phyloP scores from a whole-genome alignment of 2,329 filamentous ascomycete genomes.

The Fusarium lateritium region DNA sequence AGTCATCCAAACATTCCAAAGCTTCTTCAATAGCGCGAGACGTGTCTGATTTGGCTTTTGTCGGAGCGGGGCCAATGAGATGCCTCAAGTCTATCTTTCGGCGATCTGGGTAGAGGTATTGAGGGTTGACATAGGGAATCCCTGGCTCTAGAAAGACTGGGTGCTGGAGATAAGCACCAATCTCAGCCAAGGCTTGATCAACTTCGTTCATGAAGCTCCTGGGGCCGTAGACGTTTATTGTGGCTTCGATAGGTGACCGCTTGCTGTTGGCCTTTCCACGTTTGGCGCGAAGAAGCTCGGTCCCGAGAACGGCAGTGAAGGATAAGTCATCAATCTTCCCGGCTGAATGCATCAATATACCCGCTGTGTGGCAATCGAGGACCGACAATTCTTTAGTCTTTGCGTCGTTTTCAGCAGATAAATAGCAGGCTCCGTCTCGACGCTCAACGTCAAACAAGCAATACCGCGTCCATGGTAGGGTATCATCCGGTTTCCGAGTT shows the following conservation, averaged over 20 bases:
- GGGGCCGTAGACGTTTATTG: neutral
- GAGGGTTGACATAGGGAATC: neutral
- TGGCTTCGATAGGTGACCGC: accelerated
- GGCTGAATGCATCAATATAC: accelerated
- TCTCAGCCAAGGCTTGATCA: neutral
- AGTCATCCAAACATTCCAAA: neutral
- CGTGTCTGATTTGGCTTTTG: accelerated
- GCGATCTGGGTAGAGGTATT: neutral
- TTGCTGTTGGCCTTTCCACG: neutral
- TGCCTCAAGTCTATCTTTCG: neutral
- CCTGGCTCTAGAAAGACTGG: neutral
- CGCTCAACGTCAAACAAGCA: neutral
- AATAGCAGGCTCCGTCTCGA: accelerated
- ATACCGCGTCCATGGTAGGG: neutral
- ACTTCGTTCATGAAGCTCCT: accelerated
- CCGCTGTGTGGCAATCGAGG: conserved; percentile 1
- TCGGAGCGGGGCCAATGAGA: neutral
- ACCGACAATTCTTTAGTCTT: neutral
- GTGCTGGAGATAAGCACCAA: neutral
- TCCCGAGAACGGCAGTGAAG: neutral
- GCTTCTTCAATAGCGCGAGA: neutral
- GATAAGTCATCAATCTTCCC: accelerated
- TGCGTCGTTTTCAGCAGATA: accelerated
- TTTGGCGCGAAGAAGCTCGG: accelerated
- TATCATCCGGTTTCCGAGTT: accelerated